Percentiles rank a stretch among this genome's conserved stretches.
phyloP scores from a whole-genome alignment of 108 stramenopile species.

The Stephanodiscus triporus region DNA sequence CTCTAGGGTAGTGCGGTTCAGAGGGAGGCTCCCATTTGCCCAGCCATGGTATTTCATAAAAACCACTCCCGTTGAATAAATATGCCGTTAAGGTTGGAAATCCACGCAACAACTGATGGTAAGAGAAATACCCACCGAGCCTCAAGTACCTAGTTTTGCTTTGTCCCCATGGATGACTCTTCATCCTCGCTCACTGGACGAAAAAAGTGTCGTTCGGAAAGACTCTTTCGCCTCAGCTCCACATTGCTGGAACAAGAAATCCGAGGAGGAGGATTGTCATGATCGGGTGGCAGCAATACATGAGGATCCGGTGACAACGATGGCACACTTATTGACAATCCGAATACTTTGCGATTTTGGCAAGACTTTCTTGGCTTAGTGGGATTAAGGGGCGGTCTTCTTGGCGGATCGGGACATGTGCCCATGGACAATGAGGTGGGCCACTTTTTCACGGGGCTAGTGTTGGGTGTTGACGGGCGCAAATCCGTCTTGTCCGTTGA shows the following conservation, averaged over 20 bases:
- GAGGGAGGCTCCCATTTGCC: background rate
- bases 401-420: slow-evolving; percentile 4
- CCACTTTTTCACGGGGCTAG: background rate
- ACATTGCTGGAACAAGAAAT: slow-evolving; percentile 42
- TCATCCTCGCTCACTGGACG: slow-evolving; percentile 40
- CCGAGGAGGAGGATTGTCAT: slow-evolving; percentile 4
- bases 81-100: slow-evolving; percentile 4
- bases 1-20: background rate
- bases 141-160: background rate
- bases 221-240: slow-evolving; percentile 44
- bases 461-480: background rate
- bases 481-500: background rate
- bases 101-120: background rate
- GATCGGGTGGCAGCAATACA: background rate
- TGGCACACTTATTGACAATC: slow-evolving; percentile 15
- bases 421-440: background rate
- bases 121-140: background rate
- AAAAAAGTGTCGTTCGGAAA: slow-evolving; percentile 32
- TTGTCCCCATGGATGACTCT: slow-evolving; percentile 16
- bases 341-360: slow-evolving; percentile 21
- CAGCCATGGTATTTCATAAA: background rate
- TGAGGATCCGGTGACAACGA: slow-evolving; percentile 2
- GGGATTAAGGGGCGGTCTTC: slow-evolving; percentile 6
- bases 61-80: background rate
- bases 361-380: slow-evolving; percentile 6